phyloP scores from a whole-genome alignment of 495 filamentous ascomycete species.

The Talaromyces borbonicus region DNA sequence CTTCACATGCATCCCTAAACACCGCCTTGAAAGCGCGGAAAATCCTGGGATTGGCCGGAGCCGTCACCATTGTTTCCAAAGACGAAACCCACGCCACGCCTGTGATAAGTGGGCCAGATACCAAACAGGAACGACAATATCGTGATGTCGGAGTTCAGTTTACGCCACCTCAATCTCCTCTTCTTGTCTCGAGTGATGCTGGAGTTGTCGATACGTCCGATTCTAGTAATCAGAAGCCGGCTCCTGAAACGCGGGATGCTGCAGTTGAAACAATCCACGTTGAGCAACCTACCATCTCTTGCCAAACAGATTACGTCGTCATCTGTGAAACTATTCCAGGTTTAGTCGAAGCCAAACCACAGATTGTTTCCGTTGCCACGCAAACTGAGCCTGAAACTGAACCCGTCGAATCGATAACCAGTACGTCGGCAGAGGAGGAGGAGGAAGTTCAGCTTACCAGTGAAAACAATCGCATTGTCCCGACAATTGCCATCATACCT shows the following conservation, averaged over 20 bases:
- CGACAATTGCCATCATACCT: slow-evolving; percentile 57
- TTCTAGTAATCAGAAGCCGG: not conserved
- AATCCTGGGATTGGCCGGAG: slow-evolving; percentile 36
- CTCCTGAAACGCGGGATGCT: slow-evolving; percentile 18
- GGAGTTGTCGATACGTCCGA: slow-evolving; percentile 13
- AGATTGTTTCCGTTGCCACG: slow-evolving; percentile 45
- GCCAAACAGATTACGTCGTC: slow-evolving; percentile 58
- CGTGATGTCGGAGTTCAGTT: slow-evolving; percentile 70
- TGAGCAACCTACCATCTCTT: slow-evolving; percentile 60
- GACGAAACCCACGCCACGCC: not conserved
- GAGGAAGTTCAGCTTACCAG: not conserved
- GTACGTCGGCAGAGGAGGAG: slow-evolving; percentile 8
- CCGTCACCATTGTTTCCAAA: slow-evolving; percentile 7
- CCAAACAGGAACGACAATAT: slow-evolving; percentile 32
- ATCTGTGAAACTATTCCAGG: slow-evolving; percentile 64
- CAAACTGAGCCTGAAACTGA: slow-evolving; percentile 53
- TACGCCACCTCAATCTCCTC: slow-evolving; percentile 71
- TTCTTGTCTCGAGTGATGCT: slow-evolving; percentile 16
- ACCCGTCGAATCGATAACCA: slow-evolving; percentile 12
- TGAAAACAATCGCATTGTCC: slow-evolving; percentile 28
- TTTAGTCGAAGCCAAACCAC: no score
- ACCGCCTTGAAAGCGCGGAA: slow-evolving; percentile 39
- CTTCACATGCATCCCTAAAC: slow-evolving; percentile 30
- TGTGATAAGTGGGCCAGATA: slow-evolving; percentile 12
- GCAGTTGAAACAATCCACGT: slow-evolving; percentile 21